Base-by-base conservation (phyloP, 345 rosid genomes). In the Eucalyptus sp. region DNA sequence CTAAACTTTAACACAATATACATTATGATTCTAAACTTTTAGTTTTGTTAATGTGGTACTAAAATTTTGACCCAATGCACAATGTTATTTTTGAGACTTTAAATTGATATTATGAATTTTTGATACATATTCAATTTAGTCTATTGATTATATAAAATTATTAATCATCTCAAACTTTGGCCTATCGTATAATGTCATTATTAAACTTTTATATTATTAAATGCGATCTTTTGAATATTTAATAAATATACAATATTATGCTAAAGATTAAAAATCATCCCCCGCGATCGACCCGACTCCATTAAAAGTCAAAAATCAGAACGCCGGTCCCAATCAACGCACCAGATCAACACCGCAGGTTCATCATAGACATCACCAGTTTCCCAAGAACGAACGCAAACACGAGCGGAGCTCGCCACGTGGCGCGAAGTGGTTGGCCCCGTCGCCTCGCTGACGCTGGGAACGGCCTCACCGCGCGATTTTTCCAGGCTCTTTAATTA, bases 61-160 rank as follows among this genome's bases (percentile, higher is more conserved):
- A 1, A 0, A 60, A 60, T 3, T 25, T 11, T 25, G n/a, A 12
- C 0, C 1, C 1, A 11, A 60, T 11, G 0, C 5, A 0, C 0
- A 60, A 60, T 5, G 25, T 52, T 52, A 0, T 51, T 1, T 17
- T 7, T 3, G 62, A 56, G 0, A 24, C 2, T 25, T 27, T 27
- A 60, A 60, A 58, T 11, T 25, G 54, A 10, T 25, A 0, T 0
- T 24, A 58, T 25, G 29, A 4, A 11, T 58, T 0, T 10, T 54
- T 54, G 2, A 0, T 51, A 51, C 7, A 17, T 14, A 51, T 16
- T 51, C 1, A 16, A 51, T 56, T 1, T 56, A 4, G 0, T 24
- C 0, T 56, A 0, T 24, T 0, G 10, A 24, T 56, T 56, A 56
- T 24, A 24, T 24, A 7, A 24, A 56, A 56, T 0, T 24, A 2